These are phyloP conservation scores for Chrysanthemum makinoi DNA, from an alignment of 129 eudicot species.

Conservation along the genomic window DNA sequence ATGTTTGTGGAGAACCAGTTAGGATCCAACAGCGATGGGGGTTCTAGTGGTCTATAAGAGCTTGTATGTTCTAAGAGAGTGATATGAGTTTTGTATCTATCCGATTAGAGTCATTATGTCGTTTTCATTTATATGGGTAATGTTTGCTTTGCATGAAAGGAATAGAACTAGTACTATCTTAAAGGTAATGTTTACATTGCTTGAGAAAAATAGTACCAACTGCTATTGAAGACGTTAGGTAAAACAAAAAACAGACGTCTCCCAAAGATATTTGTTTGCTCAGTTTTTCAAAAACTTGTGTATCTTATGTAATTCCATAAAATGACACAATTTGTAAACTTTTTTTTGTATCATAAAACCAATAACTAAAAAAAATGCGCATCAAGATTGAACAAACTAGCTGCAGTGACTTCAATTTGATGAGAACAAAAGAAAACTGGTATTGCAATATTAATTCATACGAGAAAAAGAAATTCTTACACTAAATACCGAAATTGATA, in stretches of 20 bases:
- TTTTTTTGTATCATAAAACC: neutral
- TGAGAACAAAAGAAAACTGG: neutral
- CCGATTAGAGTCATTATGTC: constrained; percentile 5
- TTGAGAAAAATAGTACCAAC: too few relatives aligned
- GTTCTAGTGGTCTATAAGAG: constrained; percentile 8
- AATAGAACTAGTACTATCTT: neutral
- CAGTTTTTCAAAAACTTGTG: too few relatives aligned
- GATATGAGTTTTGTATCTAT: neutral
- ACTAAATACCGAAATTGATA: constrained; percentile 14
- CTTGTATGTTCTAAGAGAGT: constrained; percentile 5
- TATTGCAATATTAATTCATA: constrained; percentile 7
- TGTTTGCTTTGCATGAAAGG: neutral
- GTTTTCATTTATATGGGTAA: neutral
- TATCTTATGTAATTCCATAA: too few relatives aligned
- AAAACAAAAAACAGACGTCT: too few relatives aligned
- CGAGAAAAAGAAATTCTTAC: constrained; percentile 14
- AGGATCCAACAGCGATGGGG: neutral
- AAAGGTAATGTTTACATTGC: too few relatives aligned
- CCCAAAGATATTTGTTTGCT: too few relatives aligned
- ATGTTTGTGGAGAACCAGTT: neutral
- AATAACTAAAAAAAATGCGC: neutral
- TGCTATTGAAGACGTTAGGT: too few relatives aligned
- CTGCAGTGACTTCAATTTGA: neutral
- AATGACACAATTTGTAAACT: neutral
- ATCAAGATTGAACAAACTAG: constrained; percentile 1